Conservation (phyloP, 2,329 filamentous ascomycete species). For the Graphilbum fragrans region DNA sequence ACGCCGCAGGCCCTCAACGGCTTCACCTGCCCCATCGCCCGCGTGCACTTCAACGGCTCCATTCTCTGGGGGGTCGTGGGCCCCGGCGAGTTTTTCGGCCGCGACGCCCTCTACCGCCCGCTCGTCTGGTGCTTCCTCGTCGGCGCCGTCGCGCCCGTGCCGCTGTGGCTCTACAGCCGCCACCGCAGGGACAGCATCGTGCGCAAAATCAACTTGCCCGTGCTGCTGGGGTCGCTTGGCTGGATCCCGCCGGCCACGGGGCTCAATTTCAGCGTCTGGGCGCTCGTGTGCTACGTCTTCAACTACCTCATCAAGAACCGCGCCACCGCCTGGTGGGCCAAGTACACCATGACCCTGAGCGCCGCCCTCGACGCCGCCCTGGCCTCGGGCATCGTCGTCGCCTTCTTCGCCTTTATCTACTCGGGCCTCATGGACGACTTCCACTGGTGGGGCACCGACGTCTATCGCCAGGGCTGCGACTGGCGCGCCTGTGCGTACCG, state of each 20-base stretch:
- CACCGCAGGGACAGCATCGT: slow-evolving; percentile 48
- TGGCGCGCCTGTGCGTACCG: slow-evolving; percentile 70
- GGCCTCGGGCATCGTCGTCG: slow-evolving; percentile 69
- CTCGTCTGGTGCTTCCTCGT: slow-evolving; percentile 74
- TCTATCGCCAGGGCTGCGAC: slow-evolving; percentile 75
- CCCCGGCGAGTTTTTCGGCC: slow-evolving; percentile 70
- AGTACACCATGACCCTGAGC: slow-evolving; percentile 82
- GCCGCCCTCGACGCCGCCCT: slow-evolving; percentile 74
- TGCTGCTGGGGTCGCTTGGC: slow-evolving; percentile 68
- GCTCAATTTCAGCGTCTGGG: slow-evolving; percentile 83
- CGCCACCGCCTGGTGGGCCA: slow-evolving; percentile 70
- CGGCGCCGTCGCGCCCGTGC: slow-evolving; percentile 61
- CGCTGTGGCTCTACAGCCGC: slow-evolving; percentile 59
- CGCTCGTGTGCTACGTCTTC: slow-evolving; percentile 73
- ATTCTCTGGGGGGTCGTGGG: slow-evolving; percentile 87
- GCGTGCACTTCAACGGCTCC: slow-evolving; percentile 82
- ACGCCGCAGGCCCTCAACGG: slow-evolving; percentile 71
- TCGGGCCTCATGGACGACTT: slow-evolving; percentile 62
- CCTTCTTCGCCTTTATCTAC: slow-evolving; percentile 82
- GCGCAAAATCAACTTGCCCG: slow-evolving; percentile 68
- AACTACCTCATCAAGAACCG: slow-evolving; percentile 63
- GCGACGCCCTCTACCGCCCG: slow-evolving; percentile 58
- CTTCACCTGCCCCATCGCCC: slow-evolving; percentile 77
- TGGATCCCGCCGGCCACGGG: slow-evolving; percentile 84
- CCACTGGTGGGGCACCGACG: slow-evolving; percentile 80